Evolutionary conservation across 345 rosid genomes (phyloP), one percentile per base, ranked within the genome.

Genomic region (Hibiscus tridactylites): DNA sequence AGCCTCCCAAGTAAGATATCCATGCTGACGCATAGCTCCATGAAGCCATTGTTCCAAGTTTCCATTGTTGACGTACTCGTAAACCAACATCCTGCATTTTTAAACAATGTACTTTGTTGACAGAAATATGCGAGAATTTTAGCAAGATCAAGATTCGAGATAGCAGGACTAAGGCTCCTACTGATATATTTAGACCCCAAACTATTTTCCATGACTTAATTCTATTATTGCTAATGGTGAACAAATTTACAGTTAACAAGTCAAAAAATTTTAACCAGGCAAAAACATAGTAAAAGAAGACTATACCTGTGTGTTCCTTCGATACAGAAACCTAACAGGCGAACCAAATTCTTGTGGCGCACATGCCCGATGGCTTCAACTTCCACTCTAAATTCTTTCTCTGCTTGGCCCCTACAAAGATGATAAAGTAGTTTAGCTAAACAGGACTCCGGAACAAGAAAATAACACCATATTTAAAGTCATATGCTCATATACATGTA

Each of bases 21-120:
- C 93, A 46, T 86, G 88, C 47, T 88, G 91, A 29, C 86, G 90
- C 93, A 86, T 81, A 42, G 90, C 96, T 53, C 96, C 96, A 75
- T 88, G 96, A 63, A 88, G 96, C 96, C 96, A 90, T 66, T 90
- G 96, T 82, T 90, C 96, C 78, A 90, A 81, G 82, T 90, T 90
- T 59, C 93, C 96, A 62, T 87, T 90, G 84, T 87, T 90, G 69
- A 88, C 91, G 74, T 85, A 88, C 82, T 90, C 93, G 64, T 90
- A 90, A 39, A 90, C 93, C 86, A 90, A 71, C 10, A 90, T 81
- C 91, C 96, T 90, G 76, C 12, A 60, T 58, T 50, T 26, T 54
- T 37, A 29, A 17, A 61, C 9, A 28, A 53, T 21, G 19, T 21
- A 47, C 61, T 72, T 9, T n/a, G 61, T 47, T 26, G 35, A 63